A percentile compares a stretch with the other conserved stretches of the same genome.
Conservation (phyloP, 2,329 filamentous ascomycete genomes). For the Pseudogymnoascus sp. region DNA sequence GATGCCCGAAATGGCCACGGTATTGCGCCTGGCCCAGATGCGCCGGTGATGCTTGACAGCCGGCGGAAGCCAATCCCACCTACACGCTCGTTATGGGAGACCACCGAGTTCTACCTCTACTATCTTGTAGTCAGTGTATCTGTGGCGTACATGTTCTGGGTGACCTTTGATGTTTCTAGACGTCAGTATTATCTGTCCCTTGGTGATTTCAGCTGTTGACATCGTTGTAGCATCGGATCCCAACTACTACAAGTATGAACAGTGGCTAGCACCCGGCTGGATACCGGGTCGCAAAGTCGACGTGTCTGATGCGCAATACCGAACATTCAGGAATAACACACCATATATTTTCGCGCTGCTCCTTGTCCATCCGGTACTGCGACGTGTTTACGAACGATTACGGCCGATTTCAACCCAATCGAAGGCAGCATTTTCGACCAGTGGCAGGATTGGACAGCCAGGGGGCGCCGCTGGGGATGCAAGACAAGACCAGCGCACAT, state of each 20-base stretch:
- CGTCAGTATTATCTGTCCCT: constrained; percentile 41
- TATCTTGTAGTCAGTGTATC: constrained; percentile 55
- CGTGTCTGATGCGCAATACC: constrained; percentile 81
- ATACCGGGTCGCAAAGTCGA: constrained; percentile 88
- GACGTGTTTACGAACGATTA: constrained; percentile 56
- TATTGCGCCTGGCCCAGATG: constrained; percentile 23
- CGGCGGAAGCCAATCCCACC: constrained; percentile 38
- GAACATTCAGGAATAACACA: constrained; percentile 74
- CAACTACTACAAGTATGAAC: constrained; percentile 65
- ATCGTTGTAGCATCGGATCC: constrained; percentile 60
- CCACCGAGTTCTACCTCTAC: constrained; percentile 79
- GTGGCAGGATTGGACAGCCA: constrained; percentile 12
- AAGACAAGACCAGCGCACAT: constrained; percentile 59
- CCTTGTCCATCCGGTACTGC: constrained; percentile 67
- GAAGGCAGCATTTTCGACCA: constrained; percentile 3
- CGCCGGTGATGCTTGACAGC: constrained; percentile 31
- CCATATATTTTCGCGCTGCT: constrained; percentile 70
- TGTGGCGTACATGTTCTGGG: constrained; percentile 84
- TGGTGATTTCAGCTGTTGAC: constrained; percentile 15
- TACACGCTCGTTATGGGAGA: constrained; percentile 70
- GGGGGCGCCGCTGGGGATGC: constrained; percentile 38
- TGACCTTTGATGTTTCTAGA: constrained; percentile 76
- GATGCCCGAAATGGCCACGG: constrained; percentile 40
- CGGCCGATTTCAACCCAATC: constrained; percentile 18
- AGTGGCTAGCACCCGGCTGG: constrained; percentile 72